These are phyloP conservation scores for Casuarina cunninghamiana DNA, from an alignment of 306 rosid genomes.

Conservation along the genomic window DNA sequence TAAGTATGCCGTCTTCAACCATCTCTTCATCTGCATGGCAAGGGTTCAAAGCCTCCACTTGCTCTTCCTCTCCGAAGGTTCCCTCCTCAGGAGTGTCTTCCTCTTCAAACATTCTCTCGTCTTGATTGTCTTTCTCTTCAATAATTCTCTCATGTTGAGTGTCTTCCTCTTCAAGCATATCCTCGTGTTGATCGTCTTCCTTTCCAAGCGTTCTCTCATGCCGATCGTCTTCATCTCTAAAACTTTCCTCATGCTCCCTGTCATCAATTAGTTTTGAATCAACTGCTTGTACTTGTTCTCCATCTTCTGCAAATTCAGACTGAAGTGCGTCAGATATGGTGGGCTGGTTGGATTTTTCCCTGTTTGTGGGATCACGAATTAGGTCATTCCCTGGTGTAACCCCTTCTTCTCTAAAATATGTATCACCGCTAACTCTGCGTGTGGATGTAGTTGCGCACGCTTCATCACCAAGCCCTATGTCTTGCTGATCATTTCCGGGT, in stretches of 20 bases:
- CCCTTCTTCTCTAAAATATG: conserved; percentile 15
- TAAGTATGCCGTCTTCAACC: conserved; percentile 8
- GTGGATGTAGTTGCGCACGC: conserved; percentile 8
- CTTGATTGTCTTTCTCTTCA: no score
- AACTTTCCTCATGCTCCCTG: no score
- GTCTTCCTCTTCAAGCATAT: no score
- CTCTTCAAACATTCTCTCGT: no score
- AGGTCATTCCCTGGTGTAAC: conserved; percentile 8
- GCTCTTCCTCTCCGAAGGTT: neutral
- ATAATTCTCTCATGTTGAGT: no score
- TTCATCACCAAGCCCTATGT: conserved; percentile 26
- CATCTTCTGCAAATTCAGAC: conserved; percentile 14
- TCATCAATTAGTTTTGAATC: neutral
- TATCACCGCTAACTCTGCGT: conserved; percentile 16
- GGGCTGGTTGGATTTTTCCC: conserved; percentile 14
- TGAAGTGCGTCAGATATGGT: conserved; percentile 8
- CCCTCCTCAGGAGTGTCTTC: no score
- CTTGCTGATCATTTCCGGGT: conserved; percentile 13
- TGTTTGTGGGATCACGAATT: conserved; percentile 14
- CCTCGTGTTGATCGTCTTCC: no score
- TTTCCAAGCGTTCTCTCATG: neutral
- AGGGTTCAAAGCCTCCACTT: conserved; percentile 14
- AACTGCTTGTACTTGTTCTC: conserved; percentile 11
- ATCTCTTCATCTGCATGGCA: conserved; percentile 15
- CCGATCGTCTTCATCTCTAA: conserved; percentile 7